phyloP scores from a whole-genome alignment of 345 rosid species.

The Eutrema yunnanense region DNA sequence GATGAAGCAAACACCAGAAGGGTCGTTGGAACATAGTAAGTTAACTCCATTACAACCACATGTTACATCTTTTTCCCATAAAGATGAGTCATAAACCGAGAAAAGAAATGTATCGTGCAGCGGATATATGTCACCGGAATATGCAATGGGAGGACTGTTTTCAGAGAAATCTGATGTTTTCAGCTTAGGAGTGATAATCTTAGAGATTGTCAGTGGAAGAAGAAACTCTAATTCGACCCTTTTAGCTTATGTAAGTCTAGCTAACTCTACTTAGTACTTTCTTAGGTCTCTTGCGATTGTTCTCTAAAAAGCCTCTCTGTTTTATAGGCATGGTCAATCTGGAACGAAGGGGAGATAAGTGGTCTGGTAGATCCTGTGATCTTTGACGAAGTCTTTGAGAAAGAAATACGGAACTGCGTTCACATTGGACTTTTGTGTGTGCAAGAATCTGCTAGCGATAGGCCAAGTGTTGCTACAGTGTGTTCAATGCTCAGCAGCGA shows the following conservation, averaged over 20 bases:
- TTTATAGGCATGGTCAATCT: conserved; percentile 31
- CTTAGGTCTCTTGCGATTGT: not conserved
- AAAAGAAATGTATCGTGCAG: conserved; percentile 11
- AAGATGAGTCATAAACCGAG: not conserved
- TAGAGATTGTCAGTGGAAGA: conserved; percentile 39
- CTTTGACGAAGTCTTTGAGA: conserved; percentile 17
- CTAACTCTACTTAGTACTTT: not conserved
- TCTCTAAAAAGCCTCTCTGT: not conserved
- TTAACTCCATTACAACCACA: not conserved
- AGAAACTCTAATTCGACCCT: conserved; percentile 33
- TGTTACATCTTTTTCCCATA: not conserved
- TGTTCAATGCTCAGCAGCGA: conserved; percentile 25
- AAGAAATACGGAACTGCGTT: conserved; percentile 28
- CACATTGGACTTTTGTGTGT: conserved; percentile 42
- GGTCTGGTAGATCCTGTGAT: conserved; percentile 25
- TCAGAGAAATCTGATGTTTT: conserved; percentile 44
- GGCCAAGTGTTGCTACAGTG: conserved; percentile 34
- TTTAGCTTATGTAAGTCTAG: conserved; percentile 25
- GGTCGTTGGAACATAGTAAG: conserved; percentile 47
- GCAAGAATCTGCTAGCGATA: conserved; percentile 30
- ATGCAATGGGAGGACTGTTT: conserved; percentile 37
- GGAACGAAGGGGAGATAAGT: conserved; percentile 17
- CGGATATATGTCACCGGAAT: conserved; percentile 47
- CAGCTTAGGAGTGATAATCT: conserved; percentile 40
- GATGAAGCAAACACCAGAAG: conserved; percentile 39